phyloP scores from a whole-genome alignment of 2,329 filamentous ascomycete genomes.

The Claviceps lovelessii region DNA sequence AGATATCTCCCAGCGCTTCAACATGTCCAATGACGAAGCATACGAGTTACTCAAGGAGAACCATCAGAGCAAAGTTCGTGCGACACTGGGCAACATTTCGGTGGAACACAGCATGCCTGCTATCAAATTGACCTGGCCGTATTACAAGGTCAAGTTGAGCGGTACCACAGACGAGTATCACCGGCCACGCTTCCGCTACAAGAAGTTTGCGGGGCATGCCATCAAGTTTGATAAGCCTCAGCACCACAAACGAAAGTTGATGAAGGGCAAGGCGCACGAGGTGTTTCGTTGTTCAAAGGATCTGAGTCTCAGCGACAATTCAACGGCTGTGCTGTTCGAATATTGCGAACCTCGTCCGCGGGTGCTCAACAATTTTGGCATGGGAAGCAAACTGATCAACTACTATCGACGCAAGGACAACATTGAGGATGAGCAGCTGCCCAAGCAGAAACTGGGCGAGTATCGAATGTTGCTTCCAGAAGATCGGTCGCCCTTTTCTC shows the following conservation, averaged over 20 bases:
- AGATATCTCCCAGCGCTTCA: conserved; percentile 70
- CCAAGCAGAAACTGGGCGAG: conserved; percentile 77
- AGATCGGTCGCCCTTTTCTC: conserved; percentile 88
- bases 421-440: conserved; percentile 58
- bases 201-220: conserved; percentile 48
- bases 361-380: conserved; percentile 89
- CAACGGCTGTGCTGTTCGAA: conserved; percentile 74
- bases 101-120: conserved; percentile 92
- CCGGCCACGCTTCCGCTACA: conserved; percentile 62
- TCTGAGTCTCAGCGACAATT: conserved; percentile 77
- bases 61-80: conserved; percentile 88
- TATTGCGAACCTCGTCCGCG: conserved; percentile 91
- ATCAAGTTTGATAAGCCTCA: conserved; percentile 61
- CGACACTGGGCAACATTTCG: conserved; percentile 78
- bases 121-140: conserved; percentile 82
- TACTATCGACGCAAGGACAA: conserved; percentile 77
- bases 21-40: conserved; percentile 89
- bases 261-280: conserved; percentile 66
- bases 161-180: conserved; percentile 70
- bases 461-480: conserved; percentile 77
- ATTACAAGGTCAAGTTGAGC: conserved; percentile 77
- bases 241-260: conserved; percentile 64
- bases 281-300: conserved; percentile 71
- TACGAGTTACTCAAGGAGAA: conserved; percentile 96
- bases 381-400: conserved; percentile 92